Percentiles rank a stretch among this genome's conserved stretches.
Conservation (phyloP, 306 rosid genomes). For the Parietaria judaica region DNA sequence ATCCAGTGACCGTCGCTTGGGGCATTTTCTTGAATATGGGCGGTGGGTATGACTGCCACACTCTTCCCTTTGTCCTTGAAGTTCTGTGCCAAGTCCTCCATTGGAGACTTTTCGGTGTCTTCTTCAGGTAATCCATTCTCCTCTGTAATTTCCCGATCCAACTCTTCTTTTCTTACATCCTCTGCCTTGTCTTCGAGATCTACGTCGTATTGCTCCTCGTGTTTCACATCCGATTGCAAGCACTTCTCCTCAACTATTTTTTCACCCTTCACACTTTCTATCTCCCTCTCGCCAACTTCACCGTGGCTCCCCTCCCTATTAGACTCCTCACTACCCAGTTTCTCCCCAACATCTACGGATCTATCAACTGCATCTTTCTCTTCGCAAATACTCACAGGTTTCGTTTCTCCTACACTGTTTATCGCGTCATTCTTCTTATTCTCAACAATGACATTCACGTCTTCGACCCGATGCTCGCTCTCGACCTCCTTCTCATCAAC, state of each 20-base stretch:
- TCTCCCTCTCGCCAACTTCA: conserved; percentile 21
- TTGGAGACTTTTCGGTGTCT: conserved; percentile 14
- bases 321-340: conserved; percentile 9
- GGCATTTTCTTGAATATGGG: conserved; percentile 32
- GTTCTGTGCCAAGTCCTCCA: conserved; percentile 31
- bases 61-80: conserved; percentile 83
- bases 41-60: conserved; percentile 35
- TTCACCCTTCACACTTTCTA: conserved; percentile 24
- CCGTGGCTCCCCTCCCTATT: conserved; percentile 2
- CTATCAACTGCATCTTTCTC: conserved; percentile 28
- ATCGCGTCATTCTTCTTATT: conserved; percentile 23
- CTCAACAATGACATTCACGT: conserved; percentile 20
- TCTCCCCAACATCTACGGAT: conserved; percentile 23
- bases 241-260: conserved; percentile 21
- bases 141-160: conserved; percentile 28
- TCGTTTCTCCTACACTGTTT: conserved; percentile 17
- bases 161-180: conserved; percentile 32
- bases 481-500: conserved; percentile 24
- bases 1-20: conserved; percentile 43
- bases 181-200: conserved; percentile 35
- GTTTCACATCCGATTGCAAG: conserved; percentile 26
- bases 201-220: conserved; percentile 29
- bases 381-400: conserved; percentile 17
- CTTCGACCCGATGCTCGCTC: conserved; percentile 17
- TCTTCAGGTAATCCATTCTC: conserved; percentile 35